phyloP scores from a whole-genome alignment of 495 filamentous ascomycete genomes.

The Neurospora sp. region DNA sequence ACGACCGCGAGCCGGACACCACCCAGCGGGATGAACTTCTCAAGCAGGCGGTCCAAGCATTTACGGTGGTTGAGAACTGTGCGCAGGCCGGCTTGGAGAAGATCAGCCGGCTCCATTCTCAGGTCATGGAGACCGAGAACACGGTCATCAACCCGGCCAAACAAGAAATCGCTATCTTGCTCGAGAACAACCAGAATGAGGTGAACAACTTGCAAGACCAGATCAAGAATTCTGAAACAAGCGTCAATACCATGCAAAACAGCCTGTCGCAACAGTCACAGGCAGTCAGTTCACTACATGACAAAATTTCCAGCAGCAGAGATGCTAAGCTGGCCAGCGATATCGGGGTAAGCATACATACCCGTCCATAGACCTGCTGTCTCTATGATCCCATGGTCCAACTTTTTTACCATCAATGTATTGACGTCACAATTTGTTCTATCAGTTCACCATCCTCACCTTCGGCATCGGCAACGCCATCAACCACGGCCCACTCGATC shows the following conservation, averaged over 20 bases:
- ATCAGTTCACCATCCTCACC: neutral
- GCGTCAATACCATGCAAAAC: neutral
- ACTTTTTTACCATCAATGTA: no score
- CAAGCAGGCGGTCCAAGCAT: neutral
- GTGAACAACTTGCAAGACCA: neutral
- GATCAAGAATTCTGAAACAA: neutral
- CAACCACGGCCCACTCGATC: neutral
- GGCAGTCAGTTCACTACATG: neutral
- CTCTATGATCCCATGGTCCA: no score
- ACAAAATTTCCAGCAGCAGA: neutral
- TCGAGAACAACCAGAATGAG: neutral
- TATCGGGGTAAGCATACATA: neutral
- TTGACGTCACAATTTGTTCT: no score
- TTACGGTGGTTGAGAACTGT: neutral
- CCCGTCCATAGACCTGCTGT: neutral
- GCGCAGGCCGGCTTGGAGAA: neutral
- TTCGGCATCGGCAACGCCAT: neutral
- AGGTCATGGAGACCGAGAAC: neutral
- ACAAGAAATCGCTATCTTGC: neutral
- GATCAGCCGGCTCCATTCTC: neutral
- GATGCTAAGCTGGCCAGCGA: neutral
- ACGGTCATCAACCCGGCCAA: neutral
- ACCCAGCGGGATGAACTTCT: neutral
- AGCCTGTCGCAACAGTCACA: neutral
- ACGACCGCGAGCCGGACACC: neutral